phyloP scores from a whole-genome alignment of 108 stramenopile species.

The Fragilaria radians region DNA sequence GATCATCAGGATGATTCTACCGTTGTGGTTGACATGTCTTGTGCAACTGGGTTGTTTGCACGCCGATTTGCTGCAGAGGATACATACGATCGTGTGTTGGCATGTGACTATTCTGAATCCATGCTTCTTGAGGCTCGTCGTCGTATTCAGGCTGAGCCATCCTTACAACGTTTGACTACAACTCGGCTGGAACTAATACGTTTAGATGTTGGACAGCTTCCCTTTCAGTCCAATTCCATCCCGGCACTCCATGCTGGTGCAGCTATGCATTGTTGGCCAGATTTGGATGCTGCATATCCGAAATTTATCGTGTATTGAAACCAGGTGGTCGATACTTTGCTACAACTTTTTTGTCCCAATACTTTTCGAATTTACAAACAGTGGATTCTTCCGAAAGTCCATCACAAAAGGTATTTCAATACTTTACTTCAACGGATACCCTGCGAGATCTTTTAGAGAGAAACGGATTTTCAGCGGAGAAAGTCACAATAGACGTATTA shows the following conservation, averaged over 20 bases:
- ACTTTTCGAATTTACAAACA: constrained; percentile 43
- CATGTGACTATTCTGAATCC: constrained; percentile 86
- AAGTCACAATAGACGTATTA: constrained; percentile 61
- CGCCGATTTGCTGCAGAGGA: constrained; percentile 71
- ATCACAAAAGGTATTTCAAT: constrained; percentile 73
- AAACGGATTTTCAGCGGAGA: constrained; percentile 70
- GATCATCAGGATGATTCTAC: constrained; percentile 2
- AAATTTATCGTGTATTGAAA: constrained; percentile 85
- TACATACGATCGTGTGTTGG: constrained; percentile 78
- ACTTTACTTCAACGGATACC: constrained; percentile 60
- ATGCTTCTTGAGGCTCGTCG: constrained; percentile 88
- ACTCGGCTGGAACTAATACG: constrained; percentile 78
- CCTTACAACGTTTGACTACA: constrained; percentile 11
- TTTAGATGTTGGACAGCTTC: constrained; percentile 85
- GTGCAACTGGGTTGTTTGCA: constrained; percentile 90
- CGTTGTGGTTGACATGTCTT: constrained; percentile 92
- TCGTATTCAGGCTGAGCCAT: constrained; percentile 54
- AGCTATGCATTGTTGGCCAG: constrained; percentile 97
- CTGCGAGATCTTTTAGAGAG: constrained; percentile 44
- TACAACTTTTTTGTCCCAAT: constrained; percentile 81
- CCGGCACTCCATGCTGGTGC: constrained; percentile 92
- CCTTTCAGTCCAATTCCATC: constrained; percentile 59
- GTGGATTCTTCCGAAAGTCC: constrained; percentile 23
- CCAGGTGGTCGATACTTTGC: constrained; percentile 93
- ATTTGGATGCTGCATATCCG: constrained; percentile 62